Percentiles rank a stretch among this genome's conserved stretches.
These are phyloP conservation scores for Xerocomus potaroensis DNA, from an alignment of 768 basidiomycete species.

Conservation along the genomic window DNA sequence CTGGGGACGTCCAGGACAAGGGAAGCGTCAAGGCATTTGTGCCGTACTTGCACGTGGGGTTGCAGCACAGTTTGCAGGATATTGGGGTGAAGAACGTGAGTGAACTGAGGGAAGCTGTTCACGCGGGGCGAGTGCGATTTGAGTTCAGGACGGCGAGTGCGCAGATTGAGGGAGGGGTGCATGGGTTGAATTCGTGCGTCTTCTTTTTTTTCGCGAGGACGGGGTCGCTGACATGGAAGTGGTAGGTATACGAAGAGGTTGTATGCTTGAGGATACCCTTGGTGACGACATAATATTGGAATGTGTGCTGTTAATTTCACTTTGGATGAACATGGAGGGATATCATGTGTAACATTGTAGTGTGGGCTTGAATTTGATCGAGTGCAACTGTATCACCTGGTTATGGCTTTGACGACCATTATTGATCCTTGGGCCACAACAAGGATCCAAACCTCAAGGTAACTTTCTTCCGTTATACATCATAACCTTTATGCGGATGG, in stretches of 20 bases:
- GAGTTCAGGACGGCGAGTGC: conserved; percentile 93
- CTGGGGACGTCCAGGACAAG: conserved; percentile 96
- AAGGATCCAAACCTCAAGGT: too few relatives aligned
- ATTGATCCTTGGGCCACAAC: too few relatives aligned
- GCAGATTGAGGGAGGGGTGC: conserved; percentile 93
- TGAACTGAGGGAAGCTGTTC: conserved; percentile 65
- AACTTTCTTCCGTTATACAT: too few relatives aligned
- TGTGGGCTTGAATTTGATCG: too few relatives aligned
- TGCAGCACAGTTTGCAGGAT: conserved; percentile 95
- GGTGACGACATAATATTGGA: background rate
- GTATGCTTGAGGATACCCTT: conserved; percentile 34
- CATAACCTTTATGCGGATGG: too few relatives aligned
- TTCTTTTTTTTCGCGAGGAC: conserved; percentile 1
- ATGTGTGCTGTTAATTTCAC: background rate
- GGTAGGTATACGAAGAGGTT: conserved; percentile 55
- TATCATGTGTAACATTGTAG: too few relatives aligned
- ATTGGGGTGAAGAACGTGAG: conserved; percentile 70
- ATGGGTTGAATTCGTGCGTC: conserved; percentile 90
- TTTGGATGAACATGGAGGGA: too few relatives aligned
- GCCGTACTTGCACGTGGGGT: conserved; percentile 75
- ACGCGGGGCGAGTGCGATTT: conserved; percentile 69
- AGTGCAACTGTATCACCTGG: too few relatives aligned
- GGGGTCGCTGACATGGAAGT: background rate
- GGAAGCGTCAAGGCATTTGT: conserved; percentile 91
- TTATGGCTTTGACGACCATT: too few relatives aligned